Percentiles rank a stretch among this genome's conserved stretches.
phyloP scores from a whole-genome alignment of 352 stramenopile species.

The Globisporangium canariense region DNA sequence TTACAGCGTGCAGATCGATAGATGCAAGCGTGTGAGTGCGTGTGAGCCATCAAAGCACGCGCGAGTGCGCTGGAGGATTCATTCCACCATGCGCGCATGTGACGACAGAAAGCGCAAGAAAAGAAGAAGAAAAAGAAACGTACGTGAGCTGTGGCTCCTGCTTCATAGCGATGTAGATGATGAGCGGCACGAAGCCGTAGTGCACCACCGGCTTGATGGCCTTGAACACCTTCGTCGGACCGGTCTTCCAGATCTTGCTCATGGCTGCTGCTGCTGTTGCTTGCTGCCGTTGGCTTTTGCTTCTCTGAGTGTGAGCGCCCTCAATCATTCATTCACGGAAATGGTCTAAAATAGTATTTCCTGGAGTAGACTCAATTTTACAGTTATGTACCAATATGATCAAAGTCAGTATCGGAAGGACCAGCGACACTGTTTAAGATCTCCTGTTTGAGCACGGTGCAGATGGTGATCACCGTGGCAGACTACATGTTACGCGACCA shows the following conservation, averaged over 20 bases:
- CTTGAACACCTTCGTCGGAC: conserved; percentile 74
- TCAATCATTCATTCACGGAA: neutral
- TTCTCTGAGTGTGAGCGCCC: neutral
- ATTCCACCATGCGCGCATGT: too few relatives aligned
- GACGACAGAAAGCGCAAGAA: neutral
- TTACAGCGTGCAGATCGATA: neutral
- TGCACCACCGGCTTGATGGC: conserved; percentile 83
- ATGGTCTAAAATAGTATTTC: too few relatives aligned
- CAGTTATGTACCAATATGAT: too few relatives aligned
- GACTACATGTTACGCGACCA: conserved; percentile 82
- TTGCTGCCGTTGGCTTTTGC: conserved; percentile 3
- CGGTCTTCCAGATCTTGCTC: conserved; percentile 78
- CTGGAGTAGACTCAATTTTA: too few relatives aligned
- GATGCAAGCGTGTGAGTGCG: neutral
- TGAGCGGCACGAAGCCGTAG: conserved; percentile 75
- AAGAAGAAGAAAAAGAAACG: conserved; percentile 15
- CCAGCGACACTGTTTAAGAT: too few relatives aligned
- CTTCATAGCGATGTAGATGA: conserved; percentile 77
- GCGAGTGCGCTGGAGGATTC: neutral
- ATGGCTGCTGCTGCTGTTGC: conserved; percentile 18
- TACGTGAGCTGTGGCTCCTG: conserved; percentile 75
- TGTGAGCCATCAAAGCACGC: neutral
- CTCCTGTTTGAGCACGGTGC: conserved; percentile 37
- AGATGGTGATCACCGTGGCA: conserved; percentile 60
- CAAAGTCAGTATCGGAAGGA: too few relatives aligned